These are phyloP conservation scores for Ceratobasidium theobromae DNA, from an alignment of 1,284 basidiomycete genomes.

Conservation along the genomic window DNA sequence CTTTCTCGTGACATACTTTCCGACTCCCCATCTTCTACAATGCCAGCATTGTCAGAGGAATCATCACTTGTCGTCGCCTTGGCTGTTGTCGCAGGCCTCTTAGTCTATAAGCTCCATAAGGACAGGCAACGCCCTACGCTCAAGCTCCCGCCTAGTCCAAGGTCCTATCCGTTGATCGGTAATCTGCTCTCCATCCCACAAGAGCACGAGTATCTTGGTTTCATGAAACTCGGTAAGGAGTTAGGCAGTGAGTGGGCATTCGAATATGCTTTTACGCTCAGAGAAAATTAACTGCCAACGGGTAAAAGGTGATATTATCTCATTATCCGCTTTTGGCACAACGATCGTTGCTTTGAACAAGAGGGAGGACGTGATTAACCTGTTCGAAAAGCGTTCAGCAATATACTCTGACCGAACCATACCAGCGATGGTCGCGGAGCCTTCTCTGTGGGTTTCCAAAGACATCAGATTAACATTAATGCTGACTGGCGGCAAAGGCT, in stretches of 20 bases:
- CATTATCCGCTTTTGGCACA: constrained; percentile 1
- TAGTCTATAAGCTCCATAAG: background rate
- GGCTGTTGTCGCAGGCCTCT: too few species aligned
- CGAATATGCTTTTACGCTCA: background rate
- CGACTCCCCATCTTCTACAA: too few species aligned
- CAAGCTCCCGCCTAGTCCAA: background rate
- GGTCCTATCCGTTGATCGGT: constrained; percentile 5
- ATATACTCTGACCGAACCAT: constrained; percentile 11
- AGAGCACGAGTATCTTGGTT: constrained; percentile 1
- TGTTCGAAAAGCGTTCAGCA: constrained; percentile 20
- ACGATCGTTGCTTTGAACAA: constrained; percentile 23
- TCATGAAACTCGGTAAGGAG: background rate
- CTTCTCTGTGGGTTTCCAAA: background rate
- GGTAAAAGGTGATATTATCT: constrained; percentile 26
- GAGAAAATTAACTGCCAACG: background rate
- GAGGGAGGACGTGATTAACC: background rate
- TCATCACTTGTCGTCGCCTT: too few species aligned
- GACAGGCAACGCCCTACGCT: background rate
- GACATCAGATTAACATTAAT: background rate
- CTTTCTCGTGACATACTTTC: too few species aligned
- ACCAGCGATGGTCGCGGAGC: background rate
- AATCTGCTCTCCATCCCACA: constrained; percentile 9
- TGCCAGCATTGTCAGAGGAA: too few species aligned
- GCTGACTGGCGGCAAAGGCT: background rate
- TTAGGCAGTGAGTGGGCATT: constrained; percentile 10